Base-by-base conservation (phyloP, 2,329 filamentous ascomycete species). In the Bipolaris oryzae region DNA sequence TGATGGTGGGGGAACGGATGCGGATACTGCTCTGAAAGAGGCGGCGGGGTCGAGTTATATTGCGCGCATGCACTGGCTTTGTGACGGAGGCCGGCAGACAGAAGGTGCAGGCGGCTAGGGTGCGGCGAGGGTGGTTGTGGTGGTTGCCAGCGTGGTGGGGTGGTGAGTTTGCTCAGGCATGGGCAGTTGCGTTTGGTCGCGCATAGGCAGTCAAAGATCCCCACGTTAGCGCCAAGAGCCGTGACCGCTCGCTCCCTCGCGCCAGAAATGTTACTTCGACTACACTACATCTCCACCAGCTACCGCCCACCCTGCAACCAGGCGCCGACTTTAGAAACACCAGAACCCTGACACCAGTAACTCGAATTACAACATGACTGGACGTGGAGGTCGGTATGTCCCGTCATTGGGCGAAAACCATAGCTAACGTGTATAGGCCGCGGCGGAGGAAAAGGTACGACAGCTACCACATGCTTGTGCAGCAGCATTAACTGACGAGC, bases 381-480 rank as follows among this genome's bases (percentile, higher is more conserved):
- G 71, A 69, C 70, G 72, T 45, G 68, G 69, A 62, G 71, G 71
- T 72, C 47, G 67, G 68, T 64, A 47, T 33, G n/a, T 23, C n/a
- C 23, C n/a, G 9, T 15, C 37, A 16, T 7, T 28, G 35, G 28
- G 33, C 34, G 45, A 20, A 28, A 16, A 23, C 28, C 31, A 16
- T 34, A 45, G 68, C 70, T 75, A 71, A 74, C 61, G 21, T 50
- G 68, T 61, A 28, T 83, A 86, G 80, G 82, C 63, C 82, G 83
- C 71, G 82, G 84, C 56, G 76, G 81, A 72, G 80, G 80, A 74
- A 76, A 76, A 69, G 72, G 74, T 75, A 68, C 53, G 47, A 47
- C 48, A 53, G 44, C 61, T 53, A 42, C 43, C 43, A 45, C 44
- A 28, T 46, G 55, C 54, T 57, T 45, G 23, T 35, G 34, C 53